Percentiles rank a stretch among this genome's conserved stretches.
These are phyloP conservation scores for Jatropha podagrica DNA, from an alignment of 441 rosid species.

Conservation along the genomic window DNA sequence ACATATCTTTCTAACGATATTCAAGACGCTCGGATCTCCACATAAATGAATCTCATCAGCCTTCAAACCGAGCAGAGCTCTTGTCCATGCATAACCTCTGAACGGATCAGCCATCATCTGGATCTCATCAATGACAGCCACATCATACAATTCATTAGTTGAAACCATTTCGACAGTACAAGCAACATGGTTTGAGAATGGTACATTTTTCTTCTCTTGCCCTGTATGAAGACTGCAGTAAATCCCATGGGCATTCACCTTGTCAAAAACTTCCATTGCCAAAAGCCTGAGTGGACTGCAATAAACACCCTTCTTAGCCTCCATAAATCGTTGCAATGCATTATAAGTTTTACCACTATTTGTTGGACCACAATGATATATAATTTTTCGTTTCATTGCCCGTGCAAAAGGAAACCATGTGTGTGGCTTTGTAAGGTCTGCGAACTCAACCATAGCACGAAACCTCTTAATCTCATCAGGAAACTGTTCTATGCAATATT, in stretches of 20 bases:
- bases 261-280: slow-evolving; percentile 98
- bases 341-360: slow-evolving; percentile 96
- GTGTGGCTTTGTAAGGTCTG: slow-evolving; percentile 87
- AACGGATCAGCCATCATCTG: slow-evolving; percentile 80
- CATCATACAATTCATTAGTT: slow-evolving; percentile 68
- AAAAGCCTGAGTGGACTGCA: slow-evolving; percentile 92
- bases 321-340: slow-evolving; percentile 90
- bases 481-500: slow-evolving; percentile 73
- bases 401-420: slow-evolving; percentile 95
- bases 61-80: slow-evolving; percentile 86
- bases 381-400: slow-evolving; percentile 82
- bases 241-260: slow-evolving; percentile 78
- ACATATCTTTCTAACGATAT: slow-evolving; percentile 77
- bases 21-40: slow-evolving; percentile 92
- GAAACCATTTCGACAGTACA: slow-evolving; percentile 97
- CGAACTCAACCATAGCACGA: slow-evolving; percentile 54
- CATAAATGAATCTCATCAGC: slow-evolving; percentile 96
- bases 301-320: slow-evolving; percentile 85
- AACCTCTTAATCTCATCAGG: slow-evolving; percentile 77
- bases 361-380: slow-evolving; percentile 97
- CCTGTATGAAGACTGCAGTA: slow-evolving; percentile 91
- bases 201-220: slow-evolving; percentile 79
- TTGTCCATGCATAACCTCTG: slow-evolving; percentile 92
- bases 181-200: slow-evolving; percentile 77
- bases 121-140: slow-evolving; percentile 91